A percentile compares a stretch with the other conserved stretches of the same genome.
Conservation (phyloP, 345 rosid species). For the Rhodamnia argentea region DNA sequence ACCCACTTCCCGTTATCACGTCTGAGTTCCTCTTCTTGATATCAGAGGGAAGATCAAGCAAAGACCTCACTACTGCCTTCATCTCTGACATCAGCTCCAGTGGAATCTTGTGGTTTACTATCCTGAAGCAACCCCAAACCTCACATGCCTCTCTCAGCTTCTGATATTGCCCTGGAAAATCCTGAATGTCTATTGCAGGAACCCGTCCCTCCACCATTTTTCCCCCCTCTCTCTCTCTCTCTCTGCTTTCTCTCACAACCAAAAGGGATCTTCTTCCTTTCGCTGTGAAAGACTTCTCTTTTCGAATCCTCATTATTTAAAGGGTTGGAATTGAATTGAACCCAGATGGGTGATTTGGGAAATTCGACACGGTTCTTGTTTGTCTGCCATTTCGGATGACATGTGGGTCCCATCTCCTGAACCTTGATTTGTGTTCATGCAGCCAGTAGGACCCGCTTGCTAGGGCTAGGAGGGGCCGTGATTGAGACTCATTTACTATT, state of each 20-base stretch:
- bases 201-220: not conserved
- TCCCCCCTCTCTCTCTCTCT: not conserved
- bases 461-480: not conserved
- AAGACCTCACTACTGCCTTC: slow-evolving; percentile 50
- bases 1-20: slow-evolving; percentile 69
- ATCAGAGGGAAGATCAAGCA: slow-evolving; percentile 59
- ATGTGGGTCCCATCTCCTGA: not conserved
- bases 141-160: slow-evolving; percentile 52
- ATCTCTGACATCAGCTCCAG: slow-evolving; percentile 41
- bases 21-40: slow-evolving; percentile 45
- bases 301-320: not conserved
- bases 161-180: slow-evolving; percentile 22
- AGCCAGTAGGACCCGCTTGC: not conserved
- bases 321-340: not conserved
- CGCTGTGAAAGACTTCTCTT: not conserved
- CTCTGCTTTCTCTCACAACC: not conserved
- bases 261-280: not conserved
- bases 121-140: slow-evolving; percentile 76
- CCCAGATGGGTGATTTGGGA: not conserved
- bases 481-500: not conserved
- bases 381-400: not conserved
- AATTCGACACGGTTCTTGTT: not conserved
- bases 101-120: slow-evolving; percentile 53
- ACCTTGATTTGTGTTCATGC: not conserved
- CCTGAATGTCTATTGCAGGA: slow-evolving; percentile 42